Conservation (phyloP, 768 basidiomycete species). For the Lyophyllum decastes region DNA sequence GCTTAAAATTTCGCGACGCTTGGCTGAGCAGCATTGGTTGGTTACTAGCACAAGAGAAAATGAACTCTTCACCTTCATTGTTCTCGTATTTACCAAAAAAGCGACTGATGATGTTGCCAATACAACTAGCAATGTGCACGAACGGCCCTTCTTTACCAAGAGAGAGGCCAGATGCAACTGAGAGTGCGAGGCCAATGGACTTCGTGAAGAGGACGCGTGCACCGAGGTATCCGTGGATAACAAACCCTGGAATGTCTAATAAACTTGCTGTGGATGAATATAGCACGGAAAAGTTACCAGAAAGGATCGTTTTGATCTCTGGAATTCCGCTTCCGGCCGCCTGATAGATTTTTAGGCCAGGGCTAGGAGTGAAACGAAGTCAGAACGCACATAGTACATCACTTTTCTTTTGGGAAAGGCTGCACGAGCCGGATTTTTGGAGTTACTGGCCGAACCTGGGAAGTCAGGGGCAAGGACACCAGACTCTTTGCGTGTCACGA, state of each 20-base stretch:
- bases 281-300: slow-evolving; percentile 45
- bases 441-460: slow-evolving; percentile 29
- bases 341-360: slow-evolving; percentile 32
- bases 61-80: slow-evolving; percentile 73
- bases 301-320: slow-evolving; percentile 93
- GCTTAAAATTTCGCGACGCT: slow-evolving; percentile 91
- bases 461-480: slow-evolving; percentile 60
- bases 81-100: slow-evolving; percentile 88
- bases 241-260: slow-evolving; percentile 62
- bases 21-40: slow-evolving; percentile 48
- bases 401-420: slow-evolving; percentile 56
- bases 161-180: slow-evolving; percentile 90
- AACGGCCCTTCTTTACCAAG: slow-evolving; percentile 75
- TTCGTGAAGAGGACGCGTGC: slow-evolving; percentile 89
- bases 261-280: not conserved
- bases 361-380: not conserved
- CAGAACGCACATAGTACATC: slow-evolving; percentile 77
- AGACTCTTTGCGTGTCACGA: slow-evolving; percentile 87
- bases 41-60: not conserved
- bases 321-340: slow-evolving; percentile 96
- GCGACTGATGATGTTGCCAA: slow-evolving; percentile 92
- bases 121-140: slow-evolving; percentile 90
- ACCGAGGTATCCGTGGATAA: slow-evolving; percentile 97
- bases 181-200: slow-evolving; percentile 82
- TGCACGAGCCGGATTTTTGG: slow-evolving; percentile 20